These are phyloP conservation scores for Phytophthora niederhauseri DNA, from an alignment of 352 stramenopile species.

Conservation along the genomic window DNA sequence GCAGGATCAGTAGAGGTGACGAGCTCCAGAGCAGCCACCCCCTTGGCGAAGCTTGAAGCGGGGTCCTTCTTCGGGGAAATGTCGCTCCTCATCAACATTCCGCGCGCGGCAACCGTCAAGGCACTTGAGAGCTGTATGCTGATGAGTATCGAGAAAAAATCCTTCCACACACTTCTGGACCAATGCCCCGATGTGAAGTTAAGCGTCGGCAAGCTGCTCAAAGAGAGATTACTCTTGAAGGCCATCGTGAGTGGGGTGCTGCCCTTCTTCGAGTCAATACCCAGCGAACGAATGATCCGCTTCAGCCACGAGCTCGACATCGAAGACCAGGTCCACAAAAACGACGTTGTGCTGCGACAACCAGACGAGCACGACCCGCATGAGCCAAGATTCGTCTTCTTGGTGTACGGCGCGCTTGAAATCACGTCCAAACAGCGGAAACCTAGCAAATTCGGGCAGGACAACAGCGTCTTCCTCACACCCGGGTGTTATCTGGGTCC, in stretches of 20 bases:
- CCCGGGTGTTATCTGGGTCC: conserved; percentile 73
- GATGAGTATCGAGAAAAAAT: conserved; percentile 80
- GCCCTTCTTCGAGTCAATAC: conserved; percentile 68
- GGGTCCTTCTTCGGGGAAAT: conserved; percentile 87
- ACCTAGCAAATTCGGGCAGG: conserved; percentile 23
- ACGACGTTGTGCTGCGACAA: conserved; percentile 52
- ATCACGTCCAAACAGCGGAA: conserved; percentile 51
- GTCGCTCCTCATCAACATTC: conserved; percentile 82
- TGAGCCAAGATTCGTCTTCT: conserved; percentile 54
- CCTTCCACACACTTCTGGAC: conserved; percentile 69
- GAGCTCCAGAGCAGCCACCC: conserved; percentile 48
- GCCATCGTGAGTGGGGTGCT: conserved; percentile 76
- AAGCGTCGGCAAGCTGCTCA: conserved; percentile 62
- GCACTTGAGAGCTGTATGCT: conserved; percentile 77
- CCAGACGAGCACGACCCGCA: conserved; percentile 43
- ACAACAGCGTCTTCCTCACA: conserved; percentile 64
- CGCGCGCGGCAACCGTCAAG: conserved; percentile 69
- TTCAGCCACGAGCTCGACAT: conserved; percentile 70
- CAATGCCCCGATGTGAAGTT: conserved; percentile 57
- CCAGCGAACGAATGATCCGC: conserved; percentile 53
- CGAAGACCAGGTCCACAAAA: conserved; percentile 66
- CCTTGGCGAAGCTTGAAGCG: conserved; percentile 65
- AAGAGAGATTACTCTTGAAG: conserved; percentile 74
- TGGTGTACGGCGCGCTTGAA: conserved; percentile 77
- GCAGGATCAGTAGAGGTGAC: conserved; percentile 68